Evolutionary conservation across 148 eudicot species (phyloP), one percentile per base, ranked within the genome.

Genomic region (Linanthus parryae): DNA sequence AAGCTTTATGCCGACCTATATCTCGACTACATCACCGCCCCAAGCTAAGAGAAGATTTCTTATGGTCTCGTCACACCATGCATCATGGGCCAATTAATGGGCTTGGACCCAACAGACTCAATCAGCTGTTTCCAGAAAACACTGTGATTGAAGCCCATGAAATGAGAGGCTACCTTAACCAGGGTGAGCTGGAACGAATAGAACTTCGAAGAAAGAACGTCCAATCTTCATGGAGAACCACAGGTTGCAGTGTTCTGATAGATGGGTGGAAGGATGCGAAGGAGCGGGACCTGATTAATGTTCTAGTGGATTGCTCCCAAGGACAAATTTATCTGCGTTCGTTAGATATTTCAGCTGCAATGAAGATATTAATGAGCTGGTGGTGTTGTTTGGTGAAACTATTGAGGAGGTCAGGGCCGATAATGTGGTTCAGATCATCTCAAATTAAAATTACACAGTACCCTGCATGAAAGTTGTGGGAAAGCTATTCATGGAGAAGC

Each of bases 231-330:
- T 88, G 96, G 92, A 26, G 55, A 28, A 48, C 35, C 2, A 78
- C 88, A 1, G 96, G 96, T 8, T 88, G 96, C 46, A 88, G 85
- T 56, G 63, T 88, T 45, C 31, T 81, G 52, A 60, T 88, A 13
- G 96, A 88, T 64, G 96, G 83, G 21, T 88, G 96, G 96, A 66
- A 49, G 1, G 81, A 78, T 67, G 69, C 24, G 11, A 58, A 18
- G 17, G 85, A 81, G 20, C 69, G 81, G 20, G 39, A 61, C 34
- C 54, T 88, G 49, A 20, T 88, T 9, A 81, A 73, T 54, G 52
- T 83, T 35, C 35, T 88, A 29, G 88, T 63, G 2, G 78, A 73
- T 39, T 80, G 78, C 57, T 85, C 88, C 2, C 62, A 40, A n/a
- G 96, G 96, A 5, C 59, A 88, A 1, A 28, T 81, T 21, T 88